Percentiles rank a stretch among this genome's conserved stretches.
phyloP scores from a whole-genome alignment of 2,329 filamentous ascomycete genomes.

The Laburnicola sp. region DNA sequence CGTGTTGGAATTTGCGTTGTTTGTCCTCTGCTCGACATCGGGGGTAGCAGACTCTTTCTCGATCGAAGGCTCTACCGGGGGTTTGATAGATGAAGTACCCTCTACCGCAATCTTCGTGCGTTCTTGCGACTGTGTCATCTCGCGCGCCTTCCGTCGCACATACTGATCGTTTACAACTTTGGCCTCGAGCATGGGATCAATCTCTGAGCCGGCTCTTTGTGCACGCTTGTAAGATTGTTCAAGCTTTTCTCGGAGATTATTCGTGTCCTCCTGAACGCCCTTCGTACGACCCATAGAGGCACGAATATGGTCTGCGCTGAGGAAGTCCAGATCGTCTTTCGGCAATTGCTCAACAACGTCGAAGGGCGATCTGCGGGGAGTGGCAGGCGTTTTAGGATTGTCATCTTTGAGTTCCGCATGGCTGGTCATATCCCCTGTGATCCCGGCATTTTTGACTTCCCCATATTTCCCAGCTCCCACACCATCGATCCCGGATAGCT shows the following conservation, averaged over 20 bases:
- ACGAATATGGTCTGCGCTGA: slow-evolving; percentile 49
- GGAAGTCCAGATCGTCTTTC: slow-evolving; percentile 46
- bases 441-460: neutral
- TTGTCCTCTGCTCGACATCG: neutral
- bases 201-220: slow-evolving; percentile 12
- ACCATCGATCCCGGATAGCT: no score
- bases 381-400: neutral
- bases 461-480: no score
- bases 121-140: slow-evolving; percentile 19
- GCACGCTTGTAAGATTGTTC: slow-evolving; percentile 31
- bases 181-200: slow-evolving; percentile 30
- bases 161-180: slow-evolving; percentile 35
- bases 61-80: neutral
- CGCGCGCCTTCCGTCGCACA: slow-evolving; percentile 30
- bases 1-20: neutral
- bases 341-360: slow-evolving; percentile 39
- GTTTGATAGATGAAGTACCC: neutral
- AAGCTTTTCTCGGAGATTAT: slow-evolving; percentile 25
- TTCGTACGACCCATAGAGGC: slow-evolving; percentile 46
- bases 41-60: neutral
- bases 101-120: neutral
- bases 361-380: slow-evolving; percentile 20
- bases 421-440: neutral
- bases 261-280: slow-evolving; percentile 16
- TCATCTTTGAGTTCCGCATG: neutral